phyloP scores from a whole-genome alignment of 2,329 filamentous ascomycete species.

The Sporothrix dimorphospora region DNA sequence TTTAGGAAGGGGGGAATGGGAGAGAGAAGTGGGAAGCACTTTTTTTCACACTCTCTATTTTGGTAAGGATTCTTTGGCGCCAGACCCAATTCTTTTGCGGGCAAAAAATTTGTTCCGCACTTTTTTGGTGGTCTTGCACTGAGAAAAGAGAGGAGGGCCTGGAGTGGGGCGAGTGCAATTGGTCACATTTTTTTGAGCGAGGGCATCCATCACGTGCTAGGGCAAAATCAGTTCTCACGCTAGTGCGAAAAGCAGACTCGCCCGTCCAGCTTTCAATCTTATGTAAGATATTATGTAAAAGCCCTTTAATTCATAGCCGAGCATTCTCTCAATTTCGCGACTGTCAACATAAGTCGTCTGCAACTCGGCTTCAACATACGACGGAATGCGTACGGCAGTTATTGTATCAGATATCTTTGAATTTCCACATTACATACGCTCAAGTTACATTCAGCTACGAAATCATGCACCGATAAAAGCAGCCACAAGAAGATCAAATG shows the following conservation, averaged over 20 bases:
- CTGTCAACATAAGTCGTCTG: neutral
- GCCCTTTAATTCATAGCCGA: neutral
- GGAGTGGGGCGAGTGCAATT: neutral
- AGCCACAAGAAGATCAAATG: neutral
- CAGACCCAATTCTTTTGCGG: conserved; percentile 5
- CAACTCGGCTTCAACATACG: neutral
- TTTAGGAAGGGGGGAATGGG: neutral
- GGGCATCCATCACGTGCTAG: conserved; percentile 29
- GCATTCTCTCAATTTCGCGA: neutral
- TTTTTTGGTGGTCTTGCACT: conserved; percentile 23
- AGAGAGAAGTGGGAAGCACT: conserved; percentile 16
- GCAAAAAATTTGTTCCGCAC: conserved; percentile 24
- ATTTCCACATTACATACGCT: neutral
- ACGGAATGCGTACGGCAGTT: neutral
- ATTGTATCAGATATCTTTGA: neutral
- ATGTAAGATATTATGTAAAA: conserved; percentile 20
- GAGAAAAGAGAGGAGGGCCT: neutral
- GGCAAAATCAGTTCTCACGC: conserved; percentile 15
- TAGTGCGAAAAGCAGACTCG: neutral
- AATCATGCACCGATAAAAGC: neutral
- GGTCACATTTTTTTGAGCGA: neutral
- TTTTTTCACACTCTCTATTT: conserved; percentile 15
- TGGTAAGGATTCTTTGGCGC: conserved; percentile 19
- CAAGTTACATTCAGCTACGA: neutral
- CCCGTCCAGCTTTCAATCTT: neutral